Evolutionary conservation across 768 basidiomycete species (phyloP).

Genomic region (Mycena kentingensis): DNA sequence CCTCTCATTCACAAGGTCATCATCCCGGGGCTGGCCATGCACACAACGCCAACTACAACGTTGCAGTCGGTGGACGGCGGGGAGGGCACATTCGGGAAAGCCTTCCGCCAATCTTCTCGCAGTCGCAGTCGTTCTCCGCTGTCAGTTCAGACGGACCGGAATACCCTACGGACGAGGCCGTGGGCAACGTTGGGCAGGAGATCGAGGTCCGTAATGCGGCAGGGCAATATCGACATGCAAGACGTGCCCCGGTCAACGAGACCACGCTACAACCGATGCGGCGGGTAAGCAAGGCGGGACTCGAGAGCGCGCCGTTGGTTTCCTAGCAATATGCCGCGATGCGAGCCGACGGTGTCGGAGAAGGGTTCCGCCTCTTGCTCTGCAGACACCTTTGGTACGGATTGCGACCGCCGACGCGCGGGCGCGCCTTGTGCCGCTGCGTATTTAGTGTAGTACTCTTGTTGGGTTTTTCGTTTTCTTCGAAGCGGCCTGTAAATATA

Average conservation of each 20-base stretch:
- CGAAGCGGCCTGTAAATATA: too few species aligned
- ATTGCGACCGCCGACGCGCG: too few species aligned
- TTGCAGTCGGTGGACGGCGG: conserved; percentile 51
- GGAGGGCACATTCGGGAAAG: conserved; percentile 74
- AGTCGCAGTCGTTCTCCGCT: conserved; percentile 26
- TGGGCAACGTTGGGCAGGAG: conserved; percentile 76
- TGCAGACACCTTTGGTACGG: too few species aligned
- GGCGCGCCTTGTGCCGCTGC: too few species aligned
- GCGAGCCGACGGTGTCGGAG: too few species aligned
- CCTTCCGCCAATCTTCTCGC: conserved; percentile 56
- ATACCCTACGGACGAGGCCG: conserved; percentile 37
- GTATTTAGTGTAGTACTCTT: too few species aligned
- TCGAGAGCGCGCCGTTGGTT: conserved; percentile 70
- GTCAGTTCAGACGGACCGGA: conserved; percentile 18
- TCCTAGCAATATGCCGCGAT: too few species aligned
- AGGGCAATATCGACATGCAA: conserved; percentile 85
- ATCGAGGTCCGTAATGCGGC: conserved; percentile 85
- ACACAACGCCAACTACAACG: conserved; percentile 41
- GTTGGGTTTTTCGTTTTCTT: too few species aligned
- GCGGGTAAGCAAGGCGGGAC: conserved; percentile 89
- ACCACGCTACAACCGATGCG: conserved; percentile 87
- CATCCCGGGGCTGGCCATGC: conserved; percentile 21
- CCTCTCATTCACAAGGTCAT: conserved; percentile 23
- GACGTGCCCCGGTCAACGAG: conserved; percentile 86
- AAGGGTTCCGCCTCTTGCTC: too few species aligned